Base-by-base conservation (phyloP, 345 rosid species). In the Punica granatum region DNA sequence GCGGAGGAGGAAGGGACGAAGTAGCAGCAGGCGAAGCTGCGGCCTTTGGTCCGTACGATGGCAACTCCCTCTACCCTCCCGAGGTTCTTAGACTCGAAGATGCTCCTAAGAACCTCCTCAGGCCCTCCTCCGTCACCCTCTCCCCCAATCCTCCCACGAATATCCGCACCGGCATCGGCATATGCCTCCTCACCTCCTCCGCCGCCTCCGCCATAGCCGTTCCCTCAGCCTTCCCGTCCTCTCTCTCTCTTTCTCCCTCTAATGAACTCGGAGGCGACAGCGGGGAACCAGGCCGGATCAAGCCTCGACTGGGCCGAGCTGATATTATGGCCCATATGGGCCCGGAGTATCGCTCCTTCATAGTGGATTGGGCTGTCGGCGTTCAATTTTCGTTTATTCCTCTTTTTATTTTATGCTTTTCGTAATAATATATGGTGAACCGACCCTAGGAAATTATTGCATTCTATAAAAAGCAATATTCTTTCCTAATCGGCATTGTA, bases 81-180 rank as follows among this genome's bases (percentile, higher is more conserved):
- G 28, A 82, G 62, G 25, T 10, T 56, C 61, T 14, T 56, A 2
- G 86, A 67, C 44, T 85, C 83, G 70, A 93, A 87, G 10, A 85
- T 75, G 65, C 75, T 84, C 35, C 42, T 72, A 93, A 87, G 10
- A 85, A 74, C 63, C 75, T 84, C 35, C 42, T 72, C 33, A 94
- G 79, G 69, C 89, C 98, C 53, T 85, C 89, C 67, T 51, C 74
- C 13, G 78, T 83, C 10, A 89, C 92, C 43, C 75, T 79, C 74
- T 85, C 96, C 21, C 95, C 97, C 34, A 94, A 64, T 5, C 99
- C 98, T 59, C 98, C 98, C 25, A 88, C 88, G 70, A 72, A 77
- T 42, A 93, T 79, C 81, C 92, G 86, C 69, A 79, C 70, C 49
- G 36, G 33, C 60, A 37, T n/a, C 58, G 19, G 36, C 60, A 23